Evolutionary conservation across 805 yeast species (phyloP).

Genomic region (Barnettozyma siamensis): DNA sequence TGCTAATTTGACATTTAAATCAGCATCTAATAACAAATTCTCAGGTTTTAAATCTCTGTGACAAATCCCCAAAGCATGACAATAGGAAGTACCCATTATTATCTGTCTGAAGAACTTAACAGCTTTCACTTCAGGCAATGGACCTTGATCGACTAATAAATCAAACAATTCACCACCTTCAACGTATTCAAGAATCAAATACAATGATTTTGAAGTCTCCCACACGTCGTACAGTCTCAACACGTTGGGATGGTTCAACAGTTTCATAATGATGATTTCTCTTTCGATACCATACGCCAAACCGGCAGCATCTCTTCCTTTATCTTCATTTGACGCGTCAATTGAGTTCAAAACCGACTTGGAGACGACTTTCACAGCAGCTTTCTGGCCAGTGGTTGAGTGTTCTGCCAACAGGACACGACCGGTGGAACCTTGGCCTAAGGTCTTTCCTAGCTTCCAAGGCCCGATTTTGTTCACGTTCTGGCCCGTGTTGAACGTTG

Average conservation of each 20-base stretch:
- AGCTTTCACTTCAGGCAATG: conserved; percentile 67
- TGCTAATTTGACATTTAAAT: conserved; percentile 68
- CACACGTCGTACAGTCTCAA: conserved; percentile 94
- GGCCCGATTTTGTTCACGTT: conserved; percentile 56
- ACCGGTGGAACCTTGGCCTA: conserved; percentile 82
- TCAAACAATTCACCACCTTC: conserved; percentile 88
- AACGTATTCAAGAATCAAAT: conserved; percentile 72
- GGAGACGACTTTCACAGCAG: conserved; percentile 80
- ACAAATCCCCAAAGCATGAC: conserved; percentile 75
- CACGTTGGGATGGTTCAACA: conserved; percentile 89
- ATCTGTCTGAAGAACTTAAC: conserved; percentile 73
- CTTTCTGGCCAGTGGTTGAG: conserved; percentile 61
- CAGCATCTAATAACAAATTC: conserved; percentile 61
- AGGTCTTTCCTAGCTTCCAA: conserved; percentile 73
- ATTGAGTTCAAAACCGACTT: conserved; percentile 45
- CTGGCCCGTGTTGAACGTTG: conserved; percentile 38
- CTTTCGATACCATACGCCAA: conserved; percentile 95
- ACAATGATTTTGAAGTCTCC: conserved; percentile 91
- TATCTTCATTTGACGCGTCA: conserved; percentile 29
- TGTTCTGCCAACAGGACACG: conserved; percentile 73
- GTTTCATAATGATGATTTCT: conserved; percentile 95
- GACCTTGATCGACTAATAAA: conserved; percentile 61
- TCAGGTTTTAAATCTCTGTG: conserved; percentile 84
- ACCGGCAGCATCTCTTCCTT: conserved; percentile 46
- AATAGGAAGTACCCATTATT: conserved; percentile 70